These are phyloP conservation scores for Cytospora schulzeri DNA, from an alignment of 2,329 filamentous ascomycete genomes.

Conservation along the genomic window DNA sequence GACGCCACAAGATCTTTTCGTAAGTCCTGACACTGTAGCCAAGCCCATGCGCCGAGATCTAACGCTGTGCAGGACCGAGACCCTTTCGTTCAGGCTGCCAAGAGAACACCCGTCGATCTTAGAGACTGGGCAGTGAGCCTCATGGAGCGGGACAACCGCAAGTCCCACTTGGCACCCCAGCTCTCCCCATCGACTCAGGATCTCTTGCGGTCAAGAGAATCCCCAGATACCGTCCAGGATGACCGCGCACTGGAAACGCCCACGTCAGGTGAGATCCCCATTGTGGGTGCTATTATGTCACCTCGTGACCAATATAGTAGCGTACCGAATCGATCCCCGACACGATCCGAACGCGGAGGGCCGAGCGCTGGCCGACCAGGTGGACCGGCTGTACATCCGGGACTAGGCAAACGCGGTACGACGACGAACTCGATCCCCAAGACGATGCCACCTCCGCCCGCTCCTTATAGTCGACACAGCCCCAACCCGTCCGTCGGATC, in stretches of 20 bases:
- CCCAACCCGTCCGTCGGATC: constrained; percentile 38
- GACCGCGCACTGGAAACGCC: constrained; percentile 59
- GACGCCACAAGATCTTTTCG: constrained; percentile 90
- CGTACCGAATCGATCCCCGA: constrained; percentile 53
- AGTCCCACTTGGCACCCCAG: constrained; percentile 85
- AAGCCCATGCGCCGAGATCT: constrained; percentile 1
- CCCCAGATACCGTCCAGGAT: constrained; percentile 53
- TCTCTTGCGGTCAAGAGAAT: constrained; percentile 67
- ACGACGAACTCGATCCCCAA: constrained; percentile 58
- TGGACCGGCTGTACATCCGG: constrained; percentile 51
- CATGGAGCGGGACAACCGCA: constrained; percentile 94
- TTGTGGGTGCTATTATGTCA: constrained; percentile 59
- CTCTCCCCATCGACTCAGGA: constrained; percentile 78
- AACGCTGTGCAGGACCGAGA: constrained; percentile 71
- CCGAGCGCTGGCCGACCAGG: constrained; percentile 48
- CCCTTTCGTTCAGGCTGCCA: constrained; percentile 92
- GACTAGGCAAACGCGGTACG: constrained; percentile 54
- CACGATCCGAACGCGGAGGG: constrained; percentile 46
- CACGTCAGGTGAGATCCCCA: constrained; percentile 72
- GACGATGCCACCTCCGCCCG: constrained; percentile 39
- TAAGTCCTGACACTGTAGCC: constrained; percentile 50
- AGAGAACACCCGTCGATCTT: constrained; percentile 92
- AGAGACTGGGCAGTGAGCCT: constrained; percentile 91
- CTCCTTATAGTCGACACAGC: constrained; percentile 20
- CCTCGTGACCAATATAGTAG: constrained; percentile 53